Conservation (phyloP, 306 rosid species). For the Fagus crenata region DNA sequence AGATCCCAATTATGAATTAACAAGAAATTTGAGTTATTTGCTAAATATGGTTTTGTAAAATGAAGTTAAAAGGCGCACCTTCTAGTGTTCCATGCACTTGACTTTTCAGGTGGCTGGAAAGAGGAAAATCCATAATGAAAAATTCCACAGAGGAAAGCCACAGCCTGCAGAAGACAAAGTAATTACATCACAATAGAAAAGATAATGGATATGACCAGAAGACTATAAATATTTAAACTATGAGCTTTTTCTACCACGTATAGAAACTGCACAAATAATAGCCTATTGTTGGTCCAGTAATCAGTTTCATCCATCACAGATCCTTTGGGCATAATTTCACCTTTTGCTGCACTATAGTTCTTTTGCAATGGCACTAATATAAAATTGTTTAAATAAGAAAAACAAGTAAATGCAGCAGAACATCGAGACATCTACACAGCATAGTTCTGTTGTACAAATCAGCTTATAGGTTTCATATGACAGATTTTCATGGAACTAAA, state of each 20-base stretch:
- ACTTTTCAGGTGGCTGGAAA: slow-evolving; percentile 54
- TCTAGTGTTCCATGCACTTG: slow-evolving; percentile 58
- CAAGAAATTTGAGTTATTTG: slow-evolving; percentile 7
- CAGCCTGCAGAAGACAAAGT: slow-evolving; percentile 52
- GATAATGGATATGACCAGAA: slow-evolving; percentile 25
- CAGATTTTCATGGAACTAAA: not conserved
- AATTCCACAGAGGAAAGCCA: slow-evolving; percentile 74
- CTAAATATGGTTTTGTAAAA: slow-evolving; percentile 6
- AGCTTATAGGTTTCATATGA: not conserved
- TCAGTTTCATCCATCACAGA: not conserved
- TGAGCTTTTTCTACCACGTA: slow-evolving; percentile 21
- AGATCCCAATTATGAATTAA: slow-evolving; percentile 6
- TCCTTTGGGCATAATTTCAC: not conserved
- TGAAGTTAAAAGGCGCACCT: slow-evolving; percentile 59
- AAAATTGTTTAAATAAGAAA: not conserved
- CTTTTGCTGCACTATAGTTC: not conserved
- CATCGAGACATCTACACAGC: not conserved
- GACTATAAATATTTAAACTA: not conserved
- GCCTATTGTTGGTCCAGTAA: not conserved
- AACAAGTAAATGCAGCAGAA: slow-evolving; percentile 2
- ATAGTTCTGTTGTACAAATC: not conserved
- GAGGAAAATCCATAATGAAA: slow-evolving; percentile 60
- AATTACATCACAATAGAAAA: slow-evolving; percentile 21
- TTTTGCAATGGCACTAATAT: not conserved
- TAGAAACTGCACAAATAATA: slow-evolving; percentile 1